These are phyloP conservation scores for Iberis pinnata DNA, from an alignment of 345 rosid species.

Conservation along the genomic window DNA sequence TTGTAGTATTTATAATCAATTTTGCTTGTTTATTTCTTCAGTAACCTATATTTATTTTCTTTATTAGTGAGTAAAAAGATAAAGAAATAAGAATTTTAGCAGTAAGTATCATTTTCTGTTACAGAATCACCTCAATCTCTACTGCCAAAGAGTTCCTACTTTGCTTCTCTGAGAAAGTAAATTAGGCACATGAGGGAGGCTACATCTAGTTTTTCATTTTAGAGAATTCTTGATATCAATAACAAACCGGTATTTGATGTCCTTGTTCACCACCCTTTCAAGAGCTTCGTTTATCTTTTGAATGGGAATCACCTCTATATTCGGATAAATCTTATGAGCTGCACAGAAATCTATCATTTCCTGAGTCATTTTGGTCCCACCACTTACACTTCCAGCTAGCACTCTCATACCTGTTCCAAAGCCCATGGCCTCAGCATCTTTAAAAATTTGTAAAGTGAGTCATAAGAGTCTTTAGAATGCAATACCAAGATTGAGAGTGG, in stretches of 20 bases:
- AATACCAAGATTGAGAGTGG: conserved; percentile 52
- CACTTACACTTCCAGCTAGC: conserved; percentile 56
- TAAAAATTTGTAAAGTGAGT: background rate
- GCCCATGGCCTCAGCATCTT: background rate
- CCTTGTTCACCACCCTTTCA: conserved; percentile 66
- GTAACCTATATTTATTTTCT: no score
- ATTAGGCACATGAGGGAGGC: no score
- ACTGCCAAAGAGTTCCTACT: no score
- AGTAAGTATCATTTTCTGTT: no score
- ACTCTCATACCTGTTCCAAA: conserved; percentile 55
- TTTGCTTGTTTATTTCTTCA: no score
- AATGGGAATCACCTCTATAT: conserved; percentile 61
- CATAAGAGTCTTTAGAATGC: background rate
- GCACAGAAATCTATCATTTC: conserved; percentile 84
- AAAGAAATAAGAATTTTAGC: no score
- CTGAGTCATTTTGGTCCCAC: conserved; percentile 62
- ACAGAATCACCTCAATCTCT: no score
- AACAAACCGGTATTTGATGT: conserved; percentile 78
- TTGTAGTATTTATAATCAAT: no score
- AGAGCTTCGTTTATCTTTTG: conserved; percentile 63
- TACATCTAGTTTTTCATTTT: conserved; percentile 23
- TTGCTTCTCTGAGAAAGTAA: no score
- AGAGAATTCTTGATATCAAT: conserved; percentile 68
- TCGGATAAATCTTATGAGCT: conserved; percentile 60
- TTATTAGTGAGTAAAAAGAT: no score